These are phyloP conservation scores for Corylus avellana DNA, from an alignment of 306 rosid species.

Conservation along the genomic window DNA sequence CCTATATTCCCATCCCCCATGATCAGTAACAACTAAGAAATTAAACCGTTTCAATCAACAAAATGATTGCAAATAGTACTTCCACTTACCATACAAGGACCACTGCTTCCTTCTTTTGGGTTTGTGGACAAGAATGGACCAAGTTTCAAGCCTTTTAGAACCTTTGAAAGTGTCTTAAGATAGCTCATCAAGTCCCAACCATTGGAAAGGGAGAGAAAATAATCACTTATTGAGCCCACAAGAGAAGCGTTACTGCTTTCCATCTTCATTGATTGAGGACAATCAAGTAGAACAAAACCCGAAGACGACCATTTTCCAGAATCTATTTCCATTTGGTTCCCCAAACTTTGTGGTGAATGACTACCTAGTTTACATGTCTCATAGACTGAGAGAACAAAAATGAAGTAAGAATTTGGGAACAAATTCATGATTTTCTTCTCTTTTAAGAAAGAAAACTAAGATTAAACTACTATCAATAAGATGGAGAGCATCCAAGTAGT, in stretches of 20 bases:
- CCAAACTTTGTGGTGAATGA: constrained; percentile 81
- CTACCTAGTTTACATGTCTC: constrained; percentile 98
- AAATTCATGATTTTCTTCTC: background rate
- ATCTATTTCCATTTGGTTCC: constrained; percentile 89
- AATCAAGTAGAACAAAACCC: constrained; percentile 93
- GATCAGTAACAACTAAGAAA: background rate
- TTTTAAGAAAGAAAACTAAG: constrained; percentile 14
- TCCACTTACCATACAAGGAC: constrained; percentile 74
- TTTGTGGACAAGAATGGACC: constrained; percentile 65
- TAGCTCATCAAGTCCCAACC: constrained; percentile 98
- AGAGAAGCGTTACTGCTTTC: constrained; percentile 94
- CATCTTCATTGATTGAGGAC: constrained; percentile 95
- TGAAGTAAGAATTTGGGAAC: constrained; percentile 14
- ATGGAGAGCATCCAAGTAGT: background rate
- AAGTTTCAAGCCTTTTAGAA: constrained; percentile 84
- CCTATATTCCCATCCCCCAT: background rate
- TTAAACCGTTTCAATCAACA: constrained; percentile 23
- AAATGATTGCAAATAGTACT: constrained; percentile 18
- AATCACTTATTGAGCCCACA: constrained; percentile 95
- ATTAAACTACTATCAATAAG: constrained; percentile 22
- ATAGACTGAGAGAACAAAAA: constrained; percentile 58
- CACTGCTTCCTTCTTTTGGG: constrained; percentile 82
- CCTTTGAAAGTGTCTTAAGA: constrained; percentile 95
- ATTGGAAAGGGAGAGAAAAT: constrained; percentile 85
- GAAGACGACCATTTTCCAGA: constrained; percentile 71